Conservation (phyloP, 78 protist species). For the Emiliania huxleyi region DNA sequence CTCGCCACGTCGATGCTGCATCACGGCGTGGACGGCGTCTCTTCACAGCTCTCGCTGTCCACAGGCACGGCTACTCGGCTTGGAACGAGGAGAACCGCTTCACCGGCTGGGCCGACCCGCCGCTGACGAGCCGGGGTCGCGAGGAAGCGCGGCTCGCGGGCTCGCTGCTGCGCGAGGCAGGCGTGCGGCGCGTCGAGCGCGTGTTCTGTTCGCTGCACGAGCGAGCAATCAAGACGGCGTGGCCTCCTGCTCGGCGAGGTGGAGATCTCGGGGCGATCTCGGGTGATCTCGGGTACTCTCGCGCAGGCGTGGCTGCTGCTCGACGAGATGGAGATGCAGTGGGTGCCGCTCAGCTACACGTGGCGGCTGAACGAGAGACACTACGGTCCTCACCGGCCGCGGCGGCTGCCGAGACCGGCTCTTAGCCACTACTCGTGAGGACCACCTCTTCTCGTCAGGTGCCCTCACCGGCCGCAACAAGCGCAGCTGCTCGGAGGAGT, state of each 20-base stretch:
- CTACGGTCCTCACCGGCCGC: constrained; percentile 91
- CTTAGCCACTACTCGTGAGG: too few species aligned
- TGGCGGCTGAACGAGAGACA: constrained; percentile 93
- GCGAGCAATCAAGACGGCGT: constrained; percentile 81
- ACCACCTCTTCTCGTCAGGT: too few species aligned
- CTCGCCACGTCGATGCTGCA: too few species aligned
- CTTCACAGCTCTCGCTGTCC: constrained; percentile 68
- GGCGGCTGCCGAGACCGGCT: background rate
- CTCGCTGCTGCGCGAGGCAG: constrained; percentile 32
- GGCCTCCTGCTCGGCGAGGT: constrained; percentile 70
- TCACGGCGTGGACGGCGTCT: too few species aligned
- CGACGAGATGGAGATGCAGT: constrained; percentile 33
- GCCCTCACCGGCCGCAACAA: too few species aligned
- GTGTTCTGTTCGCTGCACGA: constrained; percentile 79
- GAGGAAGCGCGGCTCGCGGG: constrained; percentile 82
- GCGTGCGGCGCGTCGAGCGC: constrained; percentile 48
- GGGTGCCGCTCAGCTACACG: constrained; percentile 57
- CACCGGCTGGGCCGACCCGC: constrained; percentile 93
- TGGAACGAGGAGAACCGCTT: constrained; percentile 78
- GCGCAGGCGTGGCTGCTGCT: background rate
- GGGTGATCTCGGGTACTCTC: too few species aligned
- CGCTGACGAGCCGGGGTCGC: constrained; percentile 72
- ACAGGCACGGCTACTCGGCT: constrained; percentile 78
- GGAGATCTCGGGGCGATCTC: background rate
- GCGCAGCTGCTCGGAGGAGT: background rate